Evolutionary conservation across 352 stramenopile species (phyloP).

Genomic region (Thraustochytrium sp.): DNA sequence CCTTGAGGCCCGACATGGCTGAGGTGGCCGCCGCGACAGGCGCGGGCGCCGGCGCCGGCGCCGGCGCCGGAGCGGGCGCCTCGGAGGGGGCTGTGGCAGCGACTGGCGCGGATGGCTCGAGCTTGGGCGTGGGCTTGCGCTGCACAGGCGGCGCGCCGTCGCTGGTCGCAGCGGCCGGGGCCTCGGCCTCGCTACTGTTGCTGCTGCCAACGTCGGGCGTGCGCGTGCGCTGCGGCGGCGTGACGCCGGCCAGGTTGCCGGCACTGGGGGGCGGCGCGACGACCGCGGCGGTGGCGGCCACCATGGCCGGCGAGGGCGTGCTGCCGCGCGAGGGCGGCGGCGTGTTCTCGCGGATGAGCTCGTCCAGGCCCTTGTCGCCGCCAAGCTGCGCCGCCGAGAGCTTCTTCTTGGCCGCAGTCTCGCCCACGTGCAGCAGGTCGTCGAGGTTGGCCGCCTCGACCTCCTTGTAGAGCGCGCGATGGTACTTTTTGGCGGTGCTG

Average conservation of each 20-base stretch:
- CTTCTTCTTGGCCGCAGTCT: conserved; percentile 27
- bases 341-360: conserved; percentile 37
- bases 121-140: neutral
- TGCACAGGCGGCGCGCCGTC: neutral
- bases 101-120: neutral
- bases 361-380: conserved; percentile 14
- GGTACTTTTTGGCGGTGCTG: conserved; percentile 33
- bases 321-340: conserved; percentile 5
- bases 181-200: neutral
- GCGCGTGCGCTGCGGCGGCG: neutral
- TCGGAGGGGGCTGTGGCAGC: neutral
- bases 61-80: neutral
- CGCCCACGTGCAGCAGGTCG: neutral
- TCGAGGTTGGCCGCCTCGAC: conserved; percentile 16
- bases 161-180: neutral
- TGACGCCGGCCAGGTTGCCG: neutral
- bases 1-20: neutral
- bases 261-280: neutral
- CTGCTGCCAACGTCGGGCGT: neutral
- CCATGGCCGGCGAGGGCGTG: neutral
- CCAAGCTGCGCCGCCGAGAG: neutral
- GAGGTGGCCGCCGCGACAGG: neutral
- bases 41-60: neutral
- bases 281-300: neutral
- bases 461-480: conserved; percentile 12